Conservation (phyloP, 192 early-diverging fungal species). For the Phlyctochytrium bullatum region DNA sequence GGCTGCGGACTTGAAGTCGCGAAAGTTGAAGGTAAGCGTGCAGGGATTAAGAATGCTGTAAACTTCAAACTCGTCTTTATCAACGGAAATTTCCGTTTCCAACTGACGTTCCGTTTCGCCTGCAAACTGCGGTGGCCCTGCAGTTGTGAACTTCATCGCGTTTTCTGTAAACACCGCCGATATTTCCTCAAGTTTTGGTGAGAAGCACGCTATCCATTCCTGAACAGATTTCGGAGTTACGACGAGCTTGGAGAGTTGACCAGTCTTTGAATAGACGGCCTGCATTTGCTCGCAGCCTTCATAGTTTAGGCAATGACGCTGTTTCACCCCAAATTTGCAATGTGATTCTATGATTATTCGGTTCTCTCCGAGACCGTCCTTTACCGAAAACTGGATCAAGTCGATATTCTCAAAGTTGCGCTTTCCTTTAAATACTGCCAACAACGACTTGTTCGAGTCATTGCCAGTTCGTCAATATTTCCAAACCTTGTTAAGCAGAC, state of each 20-base stretch:
- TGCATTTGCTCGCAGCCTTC: background rate
- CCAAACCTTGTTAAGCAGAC: background rate
- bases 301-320: background rate
- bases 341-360: background rate
- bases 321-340: background rate
- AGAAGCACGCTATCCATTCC: background rate
- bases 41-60: background rate
- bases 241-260: background rate
- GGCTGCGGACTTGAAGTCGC: background rate
- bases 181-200: constrained; percentile 1
- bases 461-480: background rate
- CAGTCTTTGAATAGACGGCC: background rate
- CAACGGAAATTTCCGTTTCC: background rate
- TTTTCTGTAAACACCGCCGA: background rate
- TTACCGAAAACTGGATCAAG: background rate
- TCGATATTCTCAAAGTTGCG: background rate
- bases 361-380: background rate
- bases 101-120: background rate
- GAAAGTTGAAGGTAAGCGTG: background rate
- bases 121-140: background rate
- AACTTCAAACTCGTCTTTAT: background rate
- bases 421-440: background rate
- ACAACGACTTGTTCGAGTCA: background rate
- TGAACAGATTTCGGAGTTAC: background rate
- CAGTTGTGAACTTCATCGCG: background rate